Percentiles rank a stretch among this genome's conserved stretches.
Conservation (phyloP, 352 stramenopile genomes). For the Phytophthora fragariae region DNA sequence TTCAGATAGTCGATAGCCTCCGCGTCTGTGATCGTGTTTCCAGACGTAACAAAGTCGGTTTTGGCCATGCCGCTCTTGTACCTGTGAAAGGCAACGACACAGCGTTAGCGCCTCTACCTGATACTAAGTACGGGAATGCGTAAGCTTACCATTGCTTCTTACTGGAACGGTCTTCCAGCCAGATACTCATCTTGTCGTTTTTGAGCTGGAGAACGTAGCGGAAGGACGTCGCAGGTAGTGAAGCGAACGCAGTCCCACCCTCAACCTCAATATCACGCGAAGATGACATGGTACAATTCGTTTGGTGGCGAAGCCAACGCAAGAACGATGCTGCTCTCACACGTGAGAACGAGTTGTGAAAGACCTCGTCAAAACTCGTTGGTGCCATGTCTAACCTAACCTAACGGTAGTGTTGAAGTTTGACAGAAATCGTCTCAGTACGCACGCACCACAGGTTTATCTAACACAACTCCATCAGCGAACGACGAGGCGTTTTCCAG, state of each 20-base stretch:
- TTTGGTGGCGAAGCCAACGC: too few species aligned
- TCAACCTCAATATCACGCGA: conserved; percentile 18
- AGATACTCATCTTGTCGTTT: not conserved
- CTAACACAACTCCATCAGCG: too few species aligned
- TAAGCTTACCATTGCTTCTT: not conserved
- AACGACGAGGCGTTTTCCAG: too few species aligned
- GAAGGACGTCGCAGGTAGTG: not conserved
- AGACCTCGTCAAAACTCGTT: too few species aligned
- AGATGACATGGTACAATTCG: not conserved
- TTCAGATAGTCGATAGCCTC: conserved; percentile 15
- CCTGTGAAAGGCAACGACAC: conserved; percentile 4
- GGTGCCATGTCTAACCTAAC: not conserved
- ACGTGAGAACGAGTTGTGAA: not conserved
- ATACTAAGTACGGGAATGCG: too few species aligned
- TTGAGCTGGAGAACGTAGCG: conserved; percentile 18
- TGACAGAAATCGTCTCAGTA: not conserved
- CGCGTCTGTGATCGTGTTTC: conserved; percentile 21
- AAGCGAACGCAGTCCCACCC: conserved; percentile 11
- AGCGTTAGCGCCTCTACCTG: not conserved
- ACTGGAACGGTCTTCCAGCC: not conserved
- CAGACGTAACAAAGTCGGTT: conserved; percentile 11
- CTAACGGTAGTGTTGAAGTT: not conserved
- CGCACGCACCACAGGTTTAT: too few species aligned
- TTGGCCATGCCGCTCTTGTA: conserved; percentile 23
- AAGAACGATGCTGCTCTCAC: too few species aligned